Evolutionary conservation across 805 yeast genomes (phyloP).

Genomic region (Wickerhamomyces hampshirensis): DNA sequence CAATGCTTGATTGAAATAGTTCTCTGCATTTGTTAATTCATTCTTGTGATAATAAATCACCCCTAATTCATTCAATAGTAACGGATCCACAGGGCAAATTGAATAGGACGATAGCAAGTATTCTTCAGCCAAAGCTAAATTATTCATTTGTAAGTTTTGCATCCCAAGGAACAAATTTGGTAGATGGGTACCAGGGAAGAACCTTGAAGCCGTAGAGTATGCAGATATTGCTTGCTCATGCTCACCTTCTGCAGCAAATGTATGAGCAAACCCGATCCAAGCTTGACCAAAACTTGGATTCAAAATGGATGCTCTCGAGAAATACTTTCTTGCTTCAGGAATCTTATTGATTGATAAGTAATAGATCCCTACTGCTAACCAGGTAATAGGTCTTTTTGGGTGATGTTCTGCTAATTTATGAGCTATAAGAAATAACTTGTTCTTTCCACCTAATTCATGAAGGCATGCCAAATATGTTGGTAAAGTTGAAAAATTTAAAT

Average conservation of each 20-base stretch:
- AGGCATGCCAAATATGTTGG: constrained; percentile 82
- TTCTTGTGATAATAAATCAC: constrained; percentile 80
- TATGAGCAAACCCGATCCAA: constrained; percentile 98
- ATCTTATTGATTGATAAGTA: constrained; percentile 71
- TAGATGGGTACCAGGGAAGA: constrained; percentile 86
- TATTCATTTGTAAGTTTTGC: constrained; percentile 91
- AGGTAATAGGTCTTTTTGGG: constrained; percentile 77
- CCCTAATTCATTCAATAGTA: constrained; percentile 86
- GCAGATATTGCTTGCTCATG: constrained; percentile 98
- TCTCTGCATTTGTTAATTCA: constrained; percentile 64
- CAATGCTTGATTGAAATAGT: constrained; percentile 64
- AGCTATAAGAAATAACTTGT: constrained; percentile 72
- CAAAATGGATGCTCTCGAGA: constrained; percentile 81
- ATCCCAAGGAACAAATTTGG: constrained; percentile 90
- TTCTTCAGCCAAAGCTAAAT: constrained; percentile 78
- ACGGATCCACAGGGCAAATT: constrained; percentile 81
- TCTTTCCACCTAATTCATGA: constrained; percentile 78
- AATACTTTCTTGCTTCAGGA: constrained; percentile 79
- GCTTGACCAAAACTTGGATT: constrained; percentile 92
- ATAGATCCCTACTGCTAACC: constrained; percentile 91
- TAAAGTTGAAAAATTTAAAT: constrained; percentile 62
- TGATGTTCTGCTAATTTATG: constrained; percentile 83
- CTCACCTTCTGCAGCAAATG: constrained; percentile 97
- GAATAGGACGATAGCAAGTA: constrained; percentile 71
- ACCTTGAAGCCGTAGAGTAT: constrained; percentile 89